Percentiles rank a stretch among this genome's conserved stretches.
phyloP scores from a whole-genome alignment of 148 eudicot genomes.

The Talinum fruticosum region DNA sequence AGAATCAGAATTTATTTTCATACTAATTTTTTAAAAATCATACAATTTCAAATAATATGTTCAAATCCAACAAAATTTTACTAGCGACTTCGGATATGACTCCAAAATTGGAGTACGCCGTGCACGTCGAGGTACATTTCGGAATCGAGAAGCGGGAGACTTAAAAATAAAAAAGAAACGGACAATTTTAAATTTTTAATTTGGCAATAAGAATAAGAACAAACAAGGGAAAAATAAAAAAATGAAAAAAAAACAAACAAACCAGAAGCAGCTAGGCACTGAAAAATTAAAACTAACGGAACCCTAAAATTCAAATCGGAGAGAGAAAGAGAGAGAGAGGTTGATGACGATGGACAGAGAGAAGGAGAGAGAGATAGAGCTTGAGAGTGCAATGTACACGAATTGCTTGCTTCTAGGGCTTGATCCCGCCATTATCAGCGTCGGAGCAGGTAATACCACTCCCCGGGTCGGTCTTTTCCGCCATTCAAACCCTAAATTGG shows the following conservation, averaged over 20 bases:
- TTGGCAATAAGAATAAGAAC: background rate
- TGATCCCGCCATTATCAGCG: constrained; percentile 81
- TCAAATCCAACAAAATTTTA: too few relatives aligned
- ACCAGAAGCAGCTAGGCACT: background rate
- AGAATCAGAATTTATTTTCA: too few relatives aligned
- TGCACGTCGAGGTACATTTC: background rate
- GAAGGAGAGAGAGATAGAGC: constrained; percentile 93
- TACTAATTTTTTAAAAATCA: too few relatives aligned
- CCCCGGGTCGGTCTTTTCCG: constrained; percentile 90
- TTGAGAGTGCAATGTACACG: constrained; percentile 96
- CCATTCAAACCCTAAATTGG: constrained; percentile 97
- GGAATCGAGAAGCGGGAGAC: background rate
- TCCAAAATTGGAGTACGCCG: too few relatives aligned
- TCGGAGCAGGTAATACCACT: constrained; percentile 48
- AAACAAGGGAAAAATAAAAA: background rate
- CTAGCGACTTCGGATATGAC: too few relatives aligned
- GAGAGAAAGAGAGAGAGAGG: constrained; percentile 20
- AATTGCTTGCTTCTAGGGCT: constrained; percentile 83
- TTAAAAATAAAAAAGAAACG: background rate
- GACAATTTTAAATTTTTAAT: background rate
- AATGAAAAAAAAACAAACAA: too few relatives aligned
- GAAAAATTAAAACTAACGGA: background rate
- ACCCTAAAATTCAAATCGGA: background rate
- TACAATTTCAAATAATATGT: too few relatives aligned
- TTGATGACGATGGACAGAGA: constrained; percentile 97